Percentiles rank a stretch among this genome's conserved stretches.
These are phyloP conservation scores for Claviceps spartinae DNA, from an alignment of 2,329 filamentous ascomycete genomes.

Conservation along the genomic window DNA sequence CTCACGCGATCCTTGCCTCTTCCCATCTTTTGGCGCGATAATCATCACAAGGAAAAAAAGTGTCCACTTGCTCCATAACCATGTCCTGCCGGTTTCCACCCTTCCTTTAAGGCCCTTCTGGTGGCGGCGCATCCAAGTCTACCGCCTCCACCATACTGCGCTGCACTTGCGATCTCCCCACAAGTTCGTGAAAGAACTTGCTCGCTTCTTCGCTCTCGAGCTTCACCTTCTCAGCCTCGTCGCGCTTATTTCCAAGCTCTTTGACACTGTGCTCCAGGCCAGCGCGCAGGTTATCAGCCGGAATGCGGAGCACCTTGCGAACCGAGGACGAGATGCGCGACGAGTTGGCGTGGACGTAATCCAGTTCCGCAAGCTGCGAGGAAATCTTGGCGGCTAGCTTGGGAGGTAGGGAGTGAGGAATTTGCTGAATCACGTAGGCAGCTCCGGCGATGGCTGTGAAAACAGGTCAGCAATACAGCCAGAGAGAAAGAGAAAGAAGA, in stretches of 20 bases:
- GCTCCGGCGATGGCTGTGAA: conserved; percentile 54
- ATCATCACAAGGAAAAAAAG: too few relatives aligned
- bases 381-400: conserved; percentile 78
- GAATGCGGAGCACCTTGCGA: conserved; percentile 75
- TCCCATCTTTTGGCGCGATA: too few relatives aligned
- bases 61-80: too few relatives aligned
- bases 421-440: conserved; percentile 72
- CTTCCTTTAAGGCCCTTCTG: conserved; percentile 15
- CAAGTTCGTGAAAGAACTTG: conserved; percentile 82
- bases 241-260: conserved; percentile 61
- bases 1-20: too few relatives aligned
- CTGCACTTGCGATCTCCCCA: conserved; percentile 48
- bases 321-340: conserved; percentile 73
- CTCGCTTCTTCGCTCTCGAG: conserved; percentile 73
- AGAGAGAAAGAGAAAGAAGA: background rate
- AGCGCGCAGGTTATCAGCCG: conserved; percentile 73
- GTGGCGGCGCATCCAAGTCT: conserved; percentile 38
- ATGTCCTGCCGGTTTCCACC: background rate
- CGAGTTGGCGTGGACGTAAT: conserved; percentile 87
- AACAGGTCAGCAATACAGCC: background rate
- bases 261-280: conserved; percentile 76
- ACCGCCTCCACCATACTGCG: conserved; percentile 35
- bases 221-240: conserved; percentile 71
- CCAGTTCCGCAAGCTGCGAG: conserved; percentile 62
- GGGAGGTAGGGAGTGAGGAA: conserved; percentile 77